Conservation (phyloP, 371 early-diverging fungal species). For the Mucor plumbeus region DNA sequence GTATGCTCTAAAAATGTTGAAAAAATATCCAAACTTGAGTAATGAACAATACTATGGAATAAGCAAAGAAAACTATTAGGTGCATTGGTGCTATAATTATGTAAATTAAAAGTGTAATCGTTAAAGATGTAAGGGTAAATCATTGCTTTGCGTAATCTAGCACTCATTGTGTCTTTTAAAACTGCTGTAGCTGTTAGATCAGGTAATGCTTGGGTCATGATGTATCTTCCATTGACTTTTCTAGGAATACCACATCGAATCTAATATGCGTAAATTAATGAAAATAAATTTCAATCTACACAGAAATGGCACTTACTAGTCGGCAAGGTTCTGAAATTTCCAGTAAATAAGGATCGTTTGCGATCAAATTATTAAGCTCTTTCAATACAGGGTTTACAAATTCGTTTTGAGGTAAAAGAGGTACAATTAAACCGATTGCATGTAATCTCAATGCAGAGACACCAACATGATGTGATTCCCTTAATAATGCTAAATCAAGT, state of each 20-base stretch:
- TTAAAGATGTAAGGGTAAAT: constrained; percentile 60
- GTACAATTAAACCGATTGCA: constrained; percentile 52
- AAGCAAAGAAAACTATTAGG: constrained; percentile 69
- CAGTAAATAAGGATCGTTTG: constrained; percentile 45
- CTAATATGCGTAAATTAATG: constrained; percentile 20
- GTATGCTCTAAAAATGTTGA: constrained; percentile 45
- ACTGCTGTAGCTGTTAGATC: constrained; percentile 44
- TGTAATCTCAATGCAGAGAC: constrained; percentile 52
- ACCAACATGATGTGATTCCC: constrained; percentile 51
- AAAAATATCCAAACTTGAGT: constrained; percentile 65
- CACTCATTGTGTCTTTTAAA: constrained; percentile 44
- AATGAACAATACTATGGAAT: constrained; percentile 67
- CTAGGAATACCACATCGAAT: constrained; percentile 54
- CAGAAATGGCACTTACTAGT: constrained; percentile 39
- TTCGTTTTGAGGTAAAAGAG: constrained; percentile 47
- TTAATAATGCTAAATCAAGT: constrained; percentile 50
- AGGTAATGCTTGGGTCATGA: constrained; percentile 44
- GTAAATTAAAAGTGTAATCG: constrained; percentile 65
- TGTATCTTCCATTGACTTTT: constrained; percentile 43
- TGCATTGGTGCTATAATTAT: constrained; percentile 64
- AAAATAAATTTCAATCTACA: neutral
- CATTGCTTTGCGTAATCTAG: constrained; percentile 53
- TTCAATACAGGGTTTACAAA: constrained; percentile 52
- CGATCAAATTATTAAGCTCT: constrained; percentile 50
- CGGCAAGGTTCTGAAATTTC: constrained; percentile 58